These are phyloP conservation scores for Cenchrus fungigraminus DNA, from an alignment of 176 grass and related monocot species.

Conservation along the genomic window DNA sequence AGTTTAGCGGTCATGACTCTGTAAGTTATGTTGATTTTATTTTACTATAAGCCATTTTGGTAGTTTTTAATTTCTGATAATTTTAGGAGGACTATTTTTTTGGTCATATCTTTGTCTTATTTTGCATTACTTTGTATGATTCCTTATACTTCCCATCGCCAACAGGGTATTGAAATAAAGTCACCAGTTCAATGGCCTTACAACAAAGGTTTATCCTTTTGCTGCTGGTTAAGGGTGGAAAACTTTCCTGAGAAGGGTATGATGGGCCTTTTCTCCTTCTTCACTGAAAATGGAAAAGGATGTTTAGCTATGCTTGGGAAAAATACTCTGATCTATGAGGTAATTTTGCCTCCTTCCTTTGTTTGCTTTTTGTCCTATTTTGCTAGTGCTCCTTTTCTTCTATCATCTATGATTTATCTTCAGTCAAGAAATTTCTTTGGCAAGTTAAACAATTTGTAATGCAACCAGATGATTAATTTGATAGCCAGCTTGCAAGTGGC, in stretches of 20 bases:
- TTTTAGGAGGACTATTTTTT: background rate
- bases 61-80: slow-evolving; percentile 12
- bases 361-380: slow-evolving; percentile 7
- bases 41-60: background rate
- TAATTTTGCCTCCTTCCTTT: slow-evolving; percentile 39
- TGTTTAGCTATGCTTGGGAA: slow-evolving; percentile 88
- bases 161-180: slow-evolving; percentile 90
- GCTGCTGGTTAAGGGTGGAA: slow-evolving; percentile 94
- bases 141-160: slow-evolving; percentile 25
- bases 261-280: slow-evolving; percentile 98
- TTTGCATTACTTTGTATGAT: slow-evolving; percentile 30
- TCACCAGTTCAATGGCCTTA: slow-evolving; percentile 92
- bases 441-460: slow-evolving; percentile 22
- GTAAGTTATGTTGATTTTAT: slow-evolving; percentile 58
- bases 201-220: slow-evolving; percentile 90
- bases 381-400: slow-evolving; percentile 14
- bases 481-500: background rate
- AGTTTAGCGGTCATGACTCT: slow-evolving; percentile 84
- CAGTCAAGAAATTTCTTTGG: background rate
- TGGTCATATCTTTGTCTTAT: background rate
- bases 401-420: slow-evolving; percentile 2
- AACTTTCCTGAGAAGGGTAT: slow-evolving; percentile 76
- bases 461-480: slow-evolving; percentile 23
- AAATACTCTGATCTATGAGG: slow-evolving; percentile 91
- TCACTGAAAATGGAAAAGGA: slow-evolving; percentile 90